Conservation (phyloP, 2,329 filamentous ascomycete genomes). For the Fusarium torulosum region DNA sequence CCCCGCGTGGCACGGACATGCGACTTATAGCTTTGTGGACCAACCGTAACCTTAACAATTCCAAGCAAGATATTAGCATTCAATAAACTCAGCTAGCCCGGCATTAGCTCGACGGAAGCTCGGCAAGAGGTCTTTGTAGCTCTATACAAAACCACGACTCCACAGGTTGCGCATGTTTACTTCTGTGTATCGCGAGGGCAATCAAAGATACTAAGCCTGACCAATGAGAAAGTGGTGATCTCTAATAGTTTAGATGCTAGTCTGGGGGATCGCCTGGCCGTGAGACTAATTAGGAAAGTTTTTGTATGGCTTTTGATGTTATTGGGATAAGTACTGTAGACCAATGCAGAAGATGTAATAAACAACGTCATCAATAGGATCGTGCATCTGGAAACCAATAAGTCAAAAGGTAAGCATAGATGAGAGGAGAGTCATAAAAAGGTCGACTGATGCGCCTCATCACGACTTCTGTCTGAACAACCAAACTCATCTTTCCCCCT, state of each 20-base stretch:
- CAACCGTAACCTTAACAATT: neutral
- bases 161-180: neutral
- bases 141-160: neutral
- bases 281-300: neutral
- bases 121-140: neutral
- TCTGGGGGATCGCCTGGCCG: neutral
- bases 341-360: neutral
- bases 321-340: neutral
- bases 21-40: neutral
- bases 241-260: neutral
- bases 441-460: accelerated
- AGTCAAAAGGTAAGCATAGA: neutral
- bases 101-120: neutral
- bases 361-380: neutral
- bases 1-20: neutral
- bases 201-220: neutral
- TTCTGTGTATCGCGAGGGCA: neutral
- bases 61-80: neutral
- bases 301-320: neutral
- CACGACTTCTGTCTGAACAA: neutral
- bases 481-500: neutral
- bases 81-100: conserved; percentile 1
- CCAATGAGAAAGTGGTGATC: neutral
- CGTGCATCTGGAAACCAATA: neutral
- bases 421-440: neutral